Evolutionary conservation across 73 alveolate genomes (phyloP).

Genomic region (Tetrahymena borealis): DNA sequence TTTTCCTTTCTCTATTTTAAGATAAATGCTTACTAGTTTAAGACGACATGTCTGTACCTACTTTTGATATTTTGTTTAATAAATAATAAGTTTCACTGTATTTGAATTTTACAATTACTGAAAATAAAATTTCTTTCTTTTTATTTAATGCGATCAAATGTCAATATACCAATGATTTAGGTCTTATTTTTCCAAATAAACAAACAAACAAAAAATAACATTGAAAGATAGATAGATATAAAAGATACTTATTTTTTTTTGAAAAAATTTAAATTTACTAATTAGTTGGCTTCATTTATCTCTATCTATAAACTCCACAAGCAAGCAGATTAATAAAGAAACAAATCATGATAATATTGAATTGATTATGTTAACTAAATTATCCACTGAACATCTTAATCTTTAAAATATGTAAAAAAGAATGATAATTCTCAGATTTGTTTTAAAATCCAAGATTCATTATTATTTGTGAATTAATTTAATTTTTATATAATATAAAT

Average conservation of each 20-base stretch:
- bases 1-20: neutral
- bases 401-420: no score
- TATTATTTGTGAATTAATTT: no score
- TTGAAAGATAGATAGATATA: neutral
- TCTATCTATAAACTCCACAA: no score
- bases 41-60: neutral
- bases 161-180: neutral
- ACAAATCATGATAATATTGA: no score
- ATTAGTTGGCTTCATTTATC: neutral
- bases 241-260: neutral
- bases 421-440: no score
- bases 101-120: neutral
- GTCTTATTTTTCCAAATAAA: neutral
- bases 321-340: no score
- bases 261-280: neutral
- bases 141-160: neutral
- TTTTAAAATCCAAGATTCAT: no score
- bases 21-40: neutral
- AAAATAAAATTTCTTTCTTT: neutral
- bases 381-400: no score
- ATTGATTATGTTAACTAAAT: no score
- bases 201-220: neutral
- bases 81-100: neutral
- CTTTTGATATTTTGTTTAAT: neutral
- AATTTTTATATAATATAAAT: no score